Conservation (phyloP, 306 rosid genomes). For the Sicyos baderoa region DNA sequence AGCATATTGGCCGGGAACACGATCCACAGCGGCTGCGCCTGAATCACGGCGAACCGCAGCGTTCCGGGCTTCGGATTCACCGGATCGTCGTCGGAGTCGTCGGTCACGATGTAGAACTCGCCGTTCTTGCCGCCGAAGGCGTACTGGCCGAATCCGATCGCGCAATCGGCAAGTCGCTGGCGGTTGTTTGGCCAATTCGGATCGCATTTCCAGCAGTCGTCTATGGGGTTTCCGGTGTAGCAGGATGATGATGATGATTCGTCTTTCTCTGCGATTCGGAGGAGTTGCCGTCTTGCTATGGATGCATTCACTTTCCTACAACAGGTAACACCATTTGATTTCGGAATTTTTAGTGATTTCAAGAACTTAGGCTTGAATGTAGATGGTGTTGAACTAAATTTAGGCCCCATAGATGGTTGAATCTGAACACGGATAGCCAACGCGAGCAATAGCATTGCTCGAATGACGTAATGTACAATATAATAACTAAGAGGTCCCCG, state of each 20-base stretch:
- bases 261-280: conserved; percentile 29
- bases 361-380: not conserved
- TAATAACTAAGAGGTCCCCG: no score
- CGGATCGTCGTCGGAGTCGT: conserved; percentile 63
- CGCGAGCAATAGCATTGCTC: no score
- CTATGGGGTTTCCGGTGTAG: conserved; percentile 83
- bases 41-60: conserved; percentile 66
- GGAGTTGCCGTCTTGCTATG: conserved; percentile 54
- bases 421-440: not conserved
- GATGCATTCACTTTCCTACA: conserved; percentile 83
- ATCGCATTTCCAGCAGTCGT: conserved; percentile 99
- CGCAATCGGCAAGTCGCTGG: conserved; percentile 81
- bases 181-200: conserved; percentile 84
- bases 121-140: conserved; percentile 89
- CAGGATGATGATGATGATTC: conserved; percentile 45
- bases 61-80: conserved; percentile 85
- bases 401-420: not conserved
- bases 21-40: conserved; percentile 66
- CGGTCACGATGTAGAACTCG: conserved; percentile 68
- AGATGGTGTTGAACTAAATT: not conserved
- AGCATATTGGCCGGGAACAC: conserved; percentile 75
- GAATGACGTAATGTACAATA: not conserved
- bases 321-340: not conserved
- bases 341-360: not conserved
- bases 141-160: conserved; percentile 86